Conservation (phyloP, 805 yeast species). For the Sugiyamaella mastotermitis region DNA sequence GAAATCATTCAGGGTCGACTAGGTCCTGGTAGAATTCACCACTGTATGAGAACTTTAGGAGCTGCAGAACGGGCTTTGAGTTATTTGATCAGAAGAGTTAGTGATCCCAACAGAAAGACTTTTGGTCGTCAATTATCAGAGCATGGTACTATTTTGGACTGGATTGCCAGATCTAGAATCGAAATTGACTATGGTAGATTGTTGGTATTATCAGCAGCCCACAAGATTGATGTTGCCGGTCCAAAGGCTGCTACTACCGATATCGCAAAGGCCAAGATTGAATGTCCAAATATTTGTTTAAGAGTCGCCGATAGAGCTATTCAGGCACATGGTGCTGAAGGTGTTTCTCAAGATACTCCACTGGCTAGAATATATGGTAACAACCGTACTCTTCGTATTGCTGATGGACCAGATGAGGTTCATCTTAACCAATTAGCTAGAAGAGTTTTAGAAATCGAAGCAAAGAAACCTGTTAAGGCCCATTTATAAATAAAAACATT, state of each 20-base stretch:
- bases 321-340: constrained; percentile 61
- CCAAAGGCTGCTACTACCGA: constrained; percentile 51
- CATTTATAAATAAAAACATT: no score
- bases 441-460: no score
- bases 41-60: constrained; percentile 61
- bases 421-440: constrained; percentile 54
- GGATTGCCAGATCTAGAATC: constrained; percentile 48
- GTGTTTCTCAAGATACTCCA: constrained; percentile 55
- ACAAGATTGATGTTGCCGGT: constrained; percentile 46
- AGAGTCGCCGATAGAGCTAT: constrained; percentile 55
- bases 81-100: constrained; percentile 42
- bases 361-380: constrained; percentile 48
- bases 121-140: constrained; percentile 46
- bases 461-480: no score
- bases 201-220: constrained; percentile 55
- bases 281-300: constrained; percentile 50
- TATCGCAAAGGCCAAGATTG: constrained; percentile 59
- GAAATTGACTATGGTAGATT: constrained; percentile 49
- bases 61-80: constrained; percentile 51
- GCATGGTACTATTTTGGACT: constrained; percentile 45
- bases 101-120: constrained; percentile 42
- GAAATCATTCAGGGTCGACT: constrained; percentile 57
- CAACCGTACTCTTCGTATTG: constrained; percentile 52
- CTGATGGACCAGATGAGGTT: constrained; percentile 69
- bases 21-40: constrained; percentile 68